These are phyloP conservation scores for Populus deltoides DNA, from an alignment of 345 rosid genomes.

Conservation along the genomic window DNA sequence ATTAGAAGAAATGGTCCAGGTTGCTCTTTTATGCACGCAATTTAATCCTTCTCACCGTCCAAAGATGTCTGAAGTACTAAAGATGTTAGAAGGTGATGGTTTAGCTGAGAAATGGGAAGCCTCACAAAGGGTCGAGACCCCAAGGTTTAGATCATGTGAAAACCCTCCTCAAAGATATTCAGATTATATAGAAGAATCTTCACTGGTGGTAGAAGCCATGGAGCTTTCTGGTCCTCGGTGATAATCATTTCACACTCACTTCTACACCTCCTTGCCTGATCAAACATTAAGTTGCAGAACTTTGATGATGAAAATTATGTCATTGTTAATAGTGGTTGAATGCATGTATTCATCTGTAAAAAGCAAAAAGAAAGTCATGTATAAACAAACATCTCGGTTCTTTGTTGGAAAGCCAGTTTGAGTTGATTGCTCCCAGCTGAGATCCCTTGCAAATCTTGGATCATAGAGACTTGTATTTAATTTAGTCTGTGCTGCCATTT, in stretches of 20 bases:
- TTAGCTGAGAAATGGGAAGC: constrained; percentile 87
- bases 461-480: not conserved
- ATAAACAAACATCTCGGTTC: constrained; percentile 18
- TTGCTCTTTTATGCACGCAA: constrained; percentile 78
- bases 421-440: constrained; percentile 3
- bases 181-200: constrained; percentile 82
- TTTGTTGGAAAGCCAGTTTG: constrained; percentile 14
- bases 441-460: constrained; percentile 2
- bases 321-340: constrained; percentile 30
- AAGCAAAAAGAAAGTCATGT: constrained; percentile 23
- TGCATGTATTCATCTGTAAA: constrained; percentile 54
- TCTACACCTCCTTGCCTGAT: not conserved
- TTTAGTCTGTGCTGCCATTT: not conserved
- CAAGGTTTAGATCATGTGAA: constrained; percentile 45
- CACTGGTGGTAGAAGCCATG: constrained; percentile 89
- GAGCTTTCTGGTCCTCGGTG: constrained; percentile 96
- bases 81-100: constrained; percentile 84
- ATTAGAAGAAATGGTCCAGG: constrained; percentile 70
- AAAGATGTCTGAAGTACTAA: constrained; percentile 69
- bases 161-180: constrained; percentile 52
- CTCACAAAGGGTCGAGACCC: constrained; percentile 49
- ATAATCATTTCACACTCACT: constrained; percentile 1
- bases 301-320: constrained; percentile 9
- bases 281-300: constrained; percentile 4
- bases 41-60: constrained; percentile 71